A percentile compares a stretch with the other conserved stretches of the same genome.
Evolutionary conservation across 371 early-diverging fungal genomes (phyloP).

Genomic region (Neoconidiobolus thromboides): DNA sequence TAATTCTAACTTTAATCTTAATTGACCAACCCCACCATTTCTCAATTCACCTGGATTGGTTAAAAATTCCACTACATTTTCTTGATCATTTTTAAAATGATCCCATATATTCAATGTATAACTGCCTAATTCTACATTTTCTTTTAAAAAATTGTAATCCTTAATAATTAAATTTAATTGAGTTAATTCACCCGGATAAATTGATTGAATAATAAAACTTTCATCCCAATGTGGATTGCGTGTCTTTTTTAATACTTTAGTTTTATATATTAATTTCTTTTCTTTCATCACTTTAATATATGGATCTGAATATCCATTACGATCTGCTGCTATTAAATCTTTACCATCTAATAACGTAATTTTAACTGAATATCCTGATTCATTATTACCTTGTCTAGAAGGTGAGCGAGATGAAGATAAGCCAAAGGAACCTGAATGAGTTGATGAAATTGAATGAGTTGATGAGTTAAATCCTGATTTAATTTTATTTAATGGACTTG

Average conservation of each 20-base stretch:
- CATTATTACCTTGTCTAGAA: no score
- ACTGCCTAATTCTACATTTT: constrained; percentile 33
- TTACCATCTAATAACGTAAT: constrained; percentile 28
- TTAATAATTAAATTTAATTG: constrained; percentile 29
- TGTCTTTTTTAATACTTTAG: constrained; percentile 51
- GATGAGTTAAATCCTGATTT: no score
- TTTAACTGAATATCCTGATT: no score
- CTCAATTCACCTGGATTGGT: neutral
- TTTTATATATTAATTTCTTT: constrained; percentile 34
- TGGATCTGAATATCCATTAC: constrained; percentile 27
- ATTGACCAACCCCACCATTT: neutral
- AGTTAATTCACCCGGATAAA: constrained; percentile 16
- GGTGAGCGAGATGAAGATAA: no score
- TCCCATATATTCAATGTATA: constrained; percentile 29
- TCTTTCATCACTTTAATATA: constrained; percentile 25
- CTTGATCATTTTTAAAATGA: constrained; percentile 10
- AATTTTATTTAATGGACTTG: no score
- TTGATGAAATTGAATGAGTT: no score
- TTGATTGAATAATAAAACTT: constrained; percentile 21
- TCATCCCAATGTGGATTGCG: constrained; percentile 48
- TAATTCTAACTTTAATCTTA: neutral
- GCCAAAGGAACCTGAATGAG: no score
- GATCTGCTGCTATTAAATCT: constrained; percentile 31
- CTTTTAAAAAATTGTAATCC: constrained; percentile 42
- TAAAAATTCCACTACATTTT: neutral